phyloP scores from a whole-genome alignment of 495 filamentous ascomycete genomes.

The Neurospora africana region DNA sequence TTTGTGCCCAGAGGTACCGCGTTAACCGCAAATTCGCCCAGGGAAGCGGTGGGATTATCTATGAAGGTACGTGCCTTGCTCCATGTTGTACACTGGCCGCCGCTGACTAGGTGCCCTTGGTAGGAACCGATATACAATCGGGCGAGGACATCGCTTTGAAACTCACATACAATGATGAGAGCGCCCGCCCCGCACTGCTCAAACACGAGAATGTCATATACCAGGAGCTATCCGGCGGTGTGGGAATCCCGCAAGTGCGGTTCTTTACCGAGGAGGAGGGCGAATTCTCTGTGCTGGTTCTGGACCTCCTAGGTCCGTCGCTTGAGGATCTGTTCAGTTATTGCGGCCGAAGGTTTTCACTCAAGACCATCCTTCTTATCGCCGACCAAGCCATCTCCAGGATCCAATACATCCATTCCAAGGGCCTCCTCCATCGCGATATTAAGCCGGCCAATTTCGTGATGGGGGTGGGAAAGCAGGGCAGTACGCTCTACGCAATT shows the following conservation, averaged over 20 bases:
- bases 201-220: slow-evolving; percentile 17
- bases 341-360: slow-evolving; percentile 24
- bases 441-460: slow-evolving; percentile 30
- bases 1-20: too few relatives aligned
- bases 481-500: slow-evolving; percentile 24
- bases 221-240: slow-evolving; percentile 11
- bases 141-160: slow-evolving; percentile 28
- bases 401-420: slow-evolving; percentile 25
- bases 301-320: slow-evolving; percentile 30
- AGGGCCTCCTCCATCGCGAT: slow-evolving; percentile 25
- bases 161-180: slow-evolving; percentile 14
- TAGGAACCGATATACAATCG: slow-evolving; percentile 22
- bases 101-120: too few relatives aligned
- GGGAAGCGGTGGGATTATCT: too few relatives aligned
- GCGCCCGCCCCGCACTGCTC: slow-evolving; percentile 4
- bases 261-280: slow-evolving; percentile 19
- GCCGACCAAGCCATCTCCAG: slow-evolving; percentile 26
- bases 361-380: slow-evolving; percentile 32
- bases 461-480: slow-evolving; percentile 21
- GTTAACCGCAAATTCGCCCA: too few relatives aligned
- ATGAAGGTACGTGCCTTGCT: too few relatives aligned
- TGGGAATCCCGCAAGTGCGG: slow-evolving; percentile 24
- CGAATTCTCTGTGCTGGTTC: slow-evolving; percentile 21
- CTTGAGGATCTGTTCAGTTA: slow-evolving; percentile 29
- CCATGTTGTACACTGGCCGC: too few relatives aligned